Evolutionary conservation across 1,284 basidiomycete species (phyloP).

Genomic region (Apiotrichum sp.): DNA sequence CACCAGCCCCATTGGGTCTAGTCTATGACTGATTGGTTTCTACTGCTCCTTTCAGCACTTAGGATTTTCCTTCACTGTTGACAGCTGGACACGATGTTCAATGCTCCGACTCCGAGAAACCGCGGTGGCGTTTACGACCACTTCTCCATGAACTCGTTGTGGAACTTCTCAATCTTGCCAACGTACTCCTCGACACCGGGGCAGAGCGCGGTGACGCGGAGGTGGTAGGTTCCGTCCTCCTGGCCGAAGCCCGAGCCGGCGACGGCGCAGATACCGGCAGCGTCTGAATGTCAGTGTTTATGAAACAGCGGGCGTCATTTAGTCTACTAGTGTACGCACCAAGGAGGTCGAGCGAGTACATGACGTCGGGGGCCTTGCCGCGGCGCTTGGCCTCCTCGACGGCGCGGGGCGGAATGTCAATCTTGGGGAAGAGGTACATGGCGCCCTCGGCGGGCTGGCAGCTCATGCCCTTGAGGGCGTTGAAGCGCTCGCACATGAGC

Average conservation of each 20-base stretch:
- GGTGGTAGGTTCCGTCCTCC: conserved; percentile 76
- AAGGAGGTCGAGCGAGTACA: conserved; percentile 75
- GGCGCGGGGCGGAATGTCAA: conserved; percentile 65
- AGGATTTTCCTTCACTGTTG: no score
- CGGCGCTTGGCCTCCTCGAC: conserved; percentile 62
- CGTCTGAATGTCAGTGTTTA: conserved; percentile 46
- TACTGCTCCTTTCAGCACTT: no score
- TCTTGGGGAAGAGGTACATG: conserved; percentile 75
- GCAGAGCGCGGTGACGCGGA: conserved; percentile 79
- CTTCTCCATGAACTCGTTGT: conserved; percentile 65
- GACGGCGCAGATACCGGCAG: conserved; percentile 87
- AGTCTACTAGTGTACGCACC: conserved; percentile 42
- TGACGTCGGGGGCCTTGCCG: conserved; percentile 76
- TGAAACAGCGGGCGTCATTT: neutral
- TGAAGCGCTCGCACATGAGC: conserved; percentile 69
- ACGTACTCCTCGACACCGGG: conserved; percentile 83
- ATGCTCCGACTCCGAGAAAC: no score
- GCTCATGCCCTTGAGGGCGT: conserved; percentile 68
- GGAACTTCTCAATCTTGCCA: conserved; percentile 75
- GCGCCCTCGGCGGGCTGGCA: conserved; percentile 82
- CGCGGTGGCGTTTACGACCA: conserved; percentile 48
- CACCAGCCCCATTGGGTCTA: no score
- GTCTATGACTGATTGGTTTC: no score
- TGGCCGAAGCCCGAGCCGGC: conserved; percentile 91
- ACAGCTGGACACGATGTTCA: no score